A percentile compares a stretch with the other conserved stretches of the same genome.
Conservation (phyloP, 1,139 yeast genomes). For the Geotrichum phurueaensis region DNA sequence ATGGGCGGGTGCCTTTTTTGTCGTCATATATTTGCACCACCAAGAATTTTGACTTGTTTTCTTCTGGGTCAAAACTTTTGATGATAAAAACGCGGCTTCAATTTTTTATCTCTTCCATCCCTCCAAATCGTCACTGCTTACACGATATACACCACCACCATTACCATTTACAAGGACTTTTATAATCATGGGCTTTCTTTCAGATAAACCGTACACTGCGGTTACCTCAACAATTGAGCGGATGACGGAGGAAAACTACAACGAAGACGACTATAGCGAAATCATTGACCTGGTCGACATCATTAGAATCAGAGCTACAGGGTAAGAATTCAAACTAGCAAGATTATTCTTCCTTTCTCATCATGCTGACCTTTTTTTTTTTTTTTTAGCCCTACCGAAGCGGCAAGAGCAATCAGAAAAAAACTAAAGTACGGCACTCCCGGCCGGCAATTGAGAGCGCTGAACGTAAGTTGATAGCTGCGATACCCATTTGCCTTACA, state of each 20-base stretch:
- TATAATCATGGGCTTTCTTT: constrained; percentile 35
- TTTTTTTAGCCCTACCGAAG: constrained; percentile 54
- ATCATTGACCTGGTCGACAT: constrained; percentile 44
- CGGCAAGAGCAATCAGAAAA: constrained; percentile 86
- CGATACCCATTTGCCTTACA: neutral
- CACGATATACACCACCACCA: neutral
- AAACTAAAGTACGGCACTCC: constrained; percentile 75
- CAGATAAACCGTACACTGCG: constrained; percentile 46
- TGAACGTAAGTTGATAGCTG: constrained; percentile 37
- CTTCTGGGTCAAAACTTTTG: too few species aligned
- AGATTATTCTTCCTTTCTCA: neutral
- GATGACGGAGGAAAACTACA: constrained; percentile 37
- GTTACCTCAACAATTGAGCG: constrained; percentile 46
- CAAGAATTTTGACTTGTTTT: neutral
- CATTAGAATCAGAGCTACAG: constrained; percentile 41
- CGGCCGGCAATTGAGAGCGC: constrained; percentile 57
- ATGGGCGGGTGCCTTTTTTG: neutral
- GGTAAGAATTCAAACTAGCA: constrained; percentile 23
- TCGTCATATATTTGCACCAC: neutral
- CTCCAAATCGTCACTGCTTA: neutral
- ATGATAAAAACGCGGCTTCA: neutral
- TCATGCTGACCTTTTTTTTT: constrained; percentile 19
- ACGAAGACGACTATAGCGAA: constrained; percentile 38
- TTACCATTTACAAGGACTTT: neutral
- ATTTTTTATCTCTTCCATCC: neutral